These are phyloP conservation scores for Neonectria magnoliae DNA, from an alignment of 2,329 filamentous ascomycete genomes.

Conservation along the genomic window DNA sequence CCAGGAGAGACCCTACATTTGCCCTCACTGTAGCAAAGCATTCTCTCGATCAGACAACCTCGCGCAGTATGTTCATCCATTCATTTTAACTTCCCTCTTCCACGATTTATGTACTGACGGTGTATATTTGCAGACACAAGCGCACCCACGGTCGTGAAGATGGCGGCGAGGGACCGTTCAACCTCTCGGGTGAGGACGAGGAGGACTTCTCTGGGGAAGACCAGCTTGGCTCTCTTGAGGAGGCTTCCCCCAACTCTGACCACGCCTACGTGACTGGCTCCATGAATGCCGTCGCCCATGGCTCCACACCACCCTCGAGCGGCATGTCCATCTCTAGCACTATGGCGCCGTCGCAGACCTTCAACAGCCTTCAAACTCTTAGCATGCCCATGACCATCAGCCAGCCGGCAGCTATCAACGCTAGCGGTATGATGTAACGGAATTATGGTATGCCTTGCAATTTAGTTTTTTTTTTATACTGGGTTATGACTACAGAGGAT, in stretches of 20 bases:
- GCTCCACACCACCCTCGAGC: constrained; percentile 36
- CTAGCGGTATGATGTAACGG: constrained; percentile 57
- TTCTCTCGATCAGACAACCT: constrained; percentile 99
- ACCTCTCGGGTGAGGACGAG: constrained; percentile 83
- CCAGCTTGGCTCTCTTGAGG: constrained; percentile 81
- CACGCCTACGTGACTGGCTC: constrained; percentile 68
- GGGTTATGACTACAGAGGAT: constrained; percentile 43
- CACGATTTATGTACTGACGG: constrained; percentile 21
- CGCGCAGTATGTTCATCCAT: constrained; percentile 79
- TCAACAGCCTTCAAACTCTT: constrained; percentile 68
- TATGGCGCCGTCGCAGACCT: constrained; percentile 50
- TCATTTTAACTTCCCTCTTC: constrained; percentile 48
- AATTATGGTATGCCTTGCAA: constrained; percentile 37
- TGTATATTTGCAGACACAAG: constrained; percentile 77
- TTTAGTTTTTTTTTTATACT: constrained; percentile 35
- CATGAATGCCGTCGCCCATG: constrained; percentile 57
- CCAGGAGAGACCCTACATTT: constrained; percentile 98
- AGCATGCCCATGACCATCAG: constrained; percentile 74
- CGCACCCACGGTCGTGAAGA: constrained; percentile 74
- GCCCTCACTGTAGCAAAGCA: constrained; percentile 97
- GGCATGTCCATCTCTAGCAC: constrained; percentile 30
- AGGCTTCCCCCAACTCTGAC: constrained; percentile 79
- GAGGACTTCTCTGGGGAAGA: constrained; percentile 87
- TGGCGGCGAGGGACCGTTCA: constrained; percentile 66
- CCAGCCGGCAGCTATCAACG: constrained; percentile 60